Evolutionary conservation across 768 basidiomycete species (phyloP).

Genomic region (Nidula microcarpa): DNA sequence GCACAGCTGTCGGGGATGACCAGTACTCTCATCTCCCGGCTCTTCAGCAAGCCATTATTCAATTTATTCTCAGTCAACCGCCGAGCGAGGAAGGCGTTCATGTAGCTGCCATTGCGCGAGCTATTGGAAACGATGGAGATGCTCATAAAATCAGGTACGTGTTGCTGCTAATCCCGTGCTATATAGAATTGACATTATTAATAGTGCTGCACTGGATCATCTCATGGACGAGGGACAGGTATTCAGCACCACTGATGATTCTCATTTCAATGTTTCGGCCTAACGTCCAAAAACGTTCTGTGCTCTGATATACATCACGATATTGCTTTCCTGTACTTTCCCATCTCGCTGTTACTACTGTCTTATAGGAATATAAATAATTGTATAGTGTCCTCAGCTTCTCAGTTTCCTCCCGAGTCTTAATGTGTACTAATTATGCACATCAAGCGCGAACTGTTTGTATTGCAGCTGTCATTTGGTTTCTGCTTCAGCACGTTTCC

Average conservation of each 20-base stretch:
- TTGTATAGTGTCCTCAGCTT: not conserved
- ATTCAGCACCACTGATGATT: slow-evolving; percentile 80
- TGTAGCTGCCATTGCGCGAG: slow-evolving; percentile 67
- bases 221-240: slow-evolving; percentile 80
- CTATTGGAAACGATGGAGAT: slow-evolving; percentile 44
- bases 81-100: slow-evolving; percentile 64
- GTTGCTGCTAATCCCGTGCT: not conserved
- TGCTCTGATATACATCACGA: too few species aligned
- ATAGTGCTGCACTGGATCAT: slow-evolving; percentile 67
- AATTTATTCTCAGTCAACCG: slow-evolving; percentile 54
- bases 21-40: slow-evolving; percentile 55
- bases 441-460: not conserved
- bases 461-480: not conserved
- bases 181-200: not conserved
- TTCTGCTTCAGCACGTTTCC: not conserved
- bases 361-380: too few species aligned
- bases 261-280: slow-evolving; percentile 69
- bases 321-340: too few species aligned
- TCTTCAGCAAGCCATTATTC: slow-evolving; percentile 61
- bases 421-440: slow-evolving; percentile 3
- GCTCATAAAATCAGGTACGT: slow-evolving; percentile 63
- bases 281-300: too few species aligned
- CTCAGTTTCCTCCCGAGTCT: slow-evolving; percentile 20
- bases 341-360: too few species aligned
- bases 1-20: slow-evolving; percentile 24